Evolutionary conservation across 2,329 filamentous ascomycete genomes (phyloP), one percentile per base, ranked within the genome.

Genomic region (Endocalyx cinctus): DNA sequence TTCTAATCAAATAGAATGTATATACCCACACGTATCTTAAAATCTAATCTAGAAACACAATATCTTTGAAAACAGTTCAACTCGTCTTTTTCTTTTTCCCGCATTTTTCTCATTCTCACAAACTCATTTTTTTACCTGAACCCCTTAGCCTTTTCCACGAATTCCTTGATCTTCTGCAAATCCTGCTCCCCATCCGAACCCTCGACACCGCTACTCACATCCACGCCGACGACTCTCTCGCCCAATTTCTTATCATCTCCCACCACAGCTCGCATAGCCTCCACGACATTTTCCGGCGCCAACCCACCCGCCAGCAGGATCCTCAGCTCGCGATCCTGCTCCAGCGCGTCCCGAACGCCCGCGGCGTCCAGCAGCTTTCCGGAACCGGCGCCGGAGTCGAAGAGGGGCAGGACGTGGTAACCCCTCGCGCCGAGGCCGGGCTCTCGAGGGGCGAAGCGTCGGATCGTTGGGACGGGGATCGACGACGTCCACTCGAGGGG

Each of bases 131-230:
- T 17, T 29, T 67, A 74, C 52, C 68, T 62, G 37, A 76, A 65
- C 19, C 62, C 59, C 59, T 92, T 92, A 0, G 81, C 86, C 22
- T 79, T 78, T 54, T 77, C 74, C 25, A 97, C 70, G 60, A 98
- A 98, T 4, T 74, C 77, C 43, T 70, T 68, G 47, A 98, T 97
- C 66, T 84, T 94, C 13, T 78, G 75, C 37, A 90, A 51, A 59
- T 82, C 84, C 62, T 98, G 92, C 54, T 78, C 69, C 3, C 88
- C 90, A 47, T 83, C 75, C 22, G 79, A 70, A 51, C 86, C 80
- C 62, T 97, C 92, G 3, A 98, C 88, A 1, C 94, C 94, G 52
- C 87, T 95, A 59, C 88, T 95, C 14, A 95, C 87, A 66, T 98
- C 92, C 4, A 98, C 84, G 2, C 83, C 89, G 20, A 88, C 66